These are phyloP conservation scores for Pseudozyma thailandica DNA, from an alignment of 1,284 basidiomycete genomes.

Conservation along the genomic window DNA sequence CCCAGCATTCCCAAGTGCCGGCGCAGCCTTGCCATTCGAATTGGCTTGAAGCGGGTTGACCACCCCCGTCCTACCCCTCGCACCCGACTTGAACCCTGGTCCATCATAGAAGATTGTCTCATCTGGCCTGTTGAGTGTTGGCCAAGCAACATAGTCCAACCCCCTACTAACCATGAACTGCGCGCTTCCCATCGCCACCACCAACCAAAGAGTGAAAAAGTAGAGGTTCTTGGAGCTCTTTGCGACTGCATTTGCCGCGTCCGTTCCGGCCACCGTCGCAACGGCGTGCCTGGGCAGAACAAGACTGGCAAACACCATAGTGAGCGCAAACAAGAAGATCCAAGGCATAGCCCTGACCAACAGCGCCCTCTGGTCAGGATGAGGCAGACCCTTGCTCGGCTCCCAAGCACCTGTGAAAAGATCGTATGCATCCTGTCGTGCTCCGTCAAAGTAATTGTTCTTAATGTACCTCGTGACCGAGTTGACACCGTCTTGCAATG, in stretches of 20 bases:
- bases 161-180: constrained; percentile 62
- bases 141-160: constrained; percentile 66
- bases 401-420: constrained; percentile 89
- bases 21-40: not conserved
- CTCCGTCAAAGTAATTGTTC: constrained; percentile 97
- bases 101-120: constrained; percentile 63
- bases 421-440: constrained; percentile 78
- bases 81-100: constrained; percentile 61
- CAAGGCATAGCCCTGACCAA: constrained; percentile 87
- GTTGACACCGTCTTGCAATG: constrained; percentile 87
- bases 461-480: constrained; percentile 87
- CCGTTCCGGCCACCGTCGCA: constrained; percentile 18
- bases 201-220: constrained; percentile 52
- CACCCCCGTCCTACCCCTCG: constrained; percentile 49
- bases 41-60: constrained; percentile 34
- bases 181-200: constrained; percentile 37
- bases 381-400: constrained; percentile 75
- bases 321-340: constrained; percentile 77
- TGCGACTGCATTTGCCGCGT: constrained; percentile 14
- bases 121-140: constrained; percentile 61
- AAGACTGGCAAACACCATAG: constrained; percentile 75
- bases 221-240: constrained; percentile 16
- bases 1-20: constrained; percentile 11
- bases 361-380: constrained; percentile 82
- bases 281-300: constrained; percentile 49